Percentiles rank a stretch among this genome's conserved stretches.
Conservation (phyloP, 2,329 filamentous ascomycete genomes). For the Clonostachys rosea region DNA sequence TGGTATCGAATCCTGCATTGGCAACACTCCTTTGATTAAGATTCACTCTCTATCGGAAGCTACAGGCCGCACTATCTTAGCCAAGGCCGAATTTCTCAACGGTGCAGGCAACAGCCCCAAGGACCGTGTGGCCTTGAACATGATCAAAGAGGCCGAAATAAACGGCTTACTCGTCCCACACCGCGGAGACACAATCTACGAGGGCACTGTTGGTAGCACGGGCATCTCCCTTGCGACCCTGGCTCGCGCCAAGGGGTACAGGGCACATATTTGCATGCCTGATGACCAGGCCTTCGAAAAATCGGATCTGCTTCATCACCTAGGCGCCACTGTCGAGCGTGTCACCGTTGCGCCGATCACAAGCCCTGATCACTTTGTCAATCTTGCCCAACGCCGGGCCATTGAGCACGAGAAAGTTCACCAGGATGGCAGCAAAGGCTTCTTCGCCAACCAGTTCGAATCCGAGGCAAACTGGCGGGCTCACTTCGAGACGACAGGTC, state of each 20-base stretch:
- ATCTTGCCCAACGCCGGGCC: slow-evolving; percentile 76
- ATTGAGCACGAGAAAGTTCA: slow-evolving; percentile 61
- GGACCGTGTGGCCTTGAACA: slow-evolving; percentile 86
- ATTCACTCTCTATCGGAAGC: slow-evolving; percentile 82
- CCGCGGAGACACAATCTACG: slow-evolving; percentile 91
- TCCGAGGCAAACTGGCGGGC: slow-evolving; percentile 83
- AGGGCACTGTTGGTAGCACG: slow-evolving; percentile 94
- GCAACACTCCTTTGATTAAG: slow-evolving; percentile 83
- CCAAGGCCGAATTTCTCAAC: slow-evolving; percentile 95
- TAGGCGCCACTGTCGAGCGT: slow-evolving; percentile 89
- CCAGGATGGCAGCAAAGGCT: slow-evolving; percentile 64
- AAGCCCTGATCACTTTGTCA: slow-evolving; percentile 92
- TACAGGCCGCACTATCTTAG: slow-evolving; percentile 85
- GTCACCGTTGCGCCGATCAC: slow-evolving; percentile 90
- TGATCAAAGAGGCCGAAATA: slow-evolving; percentile 80
- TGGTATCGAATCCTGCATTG: slow-evolving; percentile 88
- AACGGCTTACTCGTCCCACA: slow-evolving; percentile 70
- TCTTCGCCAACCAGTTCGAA: slow-evolving; percentile 97
- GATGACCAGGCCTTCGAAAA: slow-evolving; percentile 88
- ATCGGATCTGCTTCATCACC: slow-evolving; percentile 78
- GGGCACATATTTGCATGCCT: slow-evolving; percentile 96
- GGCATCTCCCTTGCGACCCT: slow-evolving; percentile 92
- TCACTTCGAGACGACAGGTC: slow-evolving; percentile 78
- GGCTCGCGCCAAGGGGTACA: slow-evolving; percentile 82
- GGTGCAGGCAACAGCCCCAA: slow-evolving; percentile 92